A percentile compares a stretch with the other conserved stretches of the same genome.
Evolutionary conservation across 305 asterid genomes (phyloP).

Genomic region (Fraxinus angustifolia): DNA sequence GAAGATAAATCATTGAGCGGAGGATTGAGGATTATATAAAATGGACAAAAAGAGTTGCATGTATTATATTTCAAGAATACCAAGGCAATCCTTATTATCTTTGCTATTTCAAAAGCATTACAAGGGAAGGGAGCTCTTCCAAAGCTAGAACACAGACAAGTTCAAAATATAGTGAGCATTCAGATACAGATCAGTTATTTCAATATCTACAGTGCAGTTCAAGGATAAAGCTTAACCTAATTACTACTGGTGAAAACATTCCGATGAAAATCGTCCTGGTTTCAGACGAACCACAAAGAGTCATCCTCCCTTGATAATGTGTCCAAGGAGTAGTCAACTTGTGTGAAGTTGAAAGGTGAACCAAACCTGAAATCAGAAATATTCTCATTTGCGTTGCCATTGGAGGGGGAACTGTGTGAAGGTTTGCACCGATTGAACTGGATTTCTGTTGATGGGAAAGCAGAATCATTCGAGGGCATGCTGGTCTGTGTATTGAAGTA

Average conservation of each 20-base stretch:
- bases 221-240: conserved; percentile 16
- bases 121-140: background rate
- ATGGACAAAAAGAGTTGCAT: background rate
- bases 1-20: no score
- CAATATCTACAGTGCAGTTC: conserved; percentile 18
- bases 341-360: conserved; percentile 40
- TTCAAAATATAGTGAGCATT: conserved; percentile 18
- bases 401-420: conserved; percentile 25
- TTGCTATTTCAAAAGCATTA: conserved; percentile 13
- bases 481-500: conserved; percentile 25
- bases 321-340: conserved; percentile 40
- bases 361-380: conserved; percentile 39
- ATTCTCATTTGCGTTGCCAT: conserved; percentile 25
- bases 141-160: conserved; percentile 1
- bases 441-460: conserved; percentile 30
- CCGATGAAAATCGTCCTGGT: background rate
- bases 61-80: conserved; percentile 18
- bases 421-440: conserved; percentile 36
- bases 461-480: conserved; percentile 28
- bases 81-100: background rate
- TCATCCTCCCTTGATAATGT: conserved; percentile 43
- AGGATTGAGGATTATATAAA: no score
- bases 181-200: conserved; percentile 11
- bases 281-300: conserved; percentile 46
- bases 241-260: background rate